Evolutionary conservation across 2,329 filamentous ascomycete genomes (phyloP), one percentile per base, ranked within the genome.

Genomic region (Anisogramma anomala): DNA sequence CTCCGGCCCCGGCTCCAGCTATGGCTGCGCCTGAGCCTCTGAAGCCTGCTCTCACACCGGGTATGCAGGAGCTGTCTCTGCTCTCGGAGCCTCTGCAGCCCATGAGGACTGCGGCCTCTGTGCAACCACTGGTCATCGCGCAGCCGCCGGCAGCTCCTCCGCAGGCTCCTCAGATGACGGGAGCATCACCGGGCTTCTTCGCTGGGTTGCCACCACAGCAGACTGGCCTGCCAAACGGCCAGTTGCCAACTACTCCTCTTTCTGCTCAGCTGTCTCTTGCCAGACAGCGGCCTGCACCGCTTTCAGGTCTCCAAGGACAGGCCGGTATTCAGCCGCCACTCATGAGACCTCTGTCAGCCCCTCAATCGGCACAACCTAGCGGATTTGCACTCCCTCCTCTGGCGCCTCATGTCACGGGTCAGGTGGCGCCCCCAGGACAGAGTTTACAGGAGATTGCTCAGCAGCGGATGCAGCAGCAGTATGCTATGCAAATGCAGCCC

Each of bases 331-430:
- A 88, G 47, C 74, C 81, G 36, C 86, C 87, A 6, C 86, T 76
- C 9, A 74, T 79, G 39, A 74, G 91, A 46, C 82, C 91, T 6
- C 71, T 91, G 10, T 95, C 89, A 30, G 89, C 91, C 28, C 89
- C 91, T 19, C 83, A 86, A 57, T 83, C 86, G 40, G 81, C 76
- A 36, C 82, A 82, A 55, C 77, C 78, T 33, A 87, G 72, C 58
- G 72, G 69, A 4, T 91, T 93, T 58, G 73, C 74, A 6, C 74
- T 82, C 14, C 77, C 84, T 36, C 79, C 84, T 13, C 63, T 95
- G 50, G 81, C 88, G 57, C 79, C 86, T 39, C 89, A 95, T 57
- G 74, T 88, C 60, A 95, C 91, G 4, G 87, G 89, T 9, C 77
- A 77, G 48, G 67, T 84, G 42, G 81, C 83, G 20, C 75, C 81